Evolutionary conservation across 1,139 yeast species (phyloP), one percentile per base, ranked within the genome.

Genomic region (Magnusiomyces paraingens): DNA sequence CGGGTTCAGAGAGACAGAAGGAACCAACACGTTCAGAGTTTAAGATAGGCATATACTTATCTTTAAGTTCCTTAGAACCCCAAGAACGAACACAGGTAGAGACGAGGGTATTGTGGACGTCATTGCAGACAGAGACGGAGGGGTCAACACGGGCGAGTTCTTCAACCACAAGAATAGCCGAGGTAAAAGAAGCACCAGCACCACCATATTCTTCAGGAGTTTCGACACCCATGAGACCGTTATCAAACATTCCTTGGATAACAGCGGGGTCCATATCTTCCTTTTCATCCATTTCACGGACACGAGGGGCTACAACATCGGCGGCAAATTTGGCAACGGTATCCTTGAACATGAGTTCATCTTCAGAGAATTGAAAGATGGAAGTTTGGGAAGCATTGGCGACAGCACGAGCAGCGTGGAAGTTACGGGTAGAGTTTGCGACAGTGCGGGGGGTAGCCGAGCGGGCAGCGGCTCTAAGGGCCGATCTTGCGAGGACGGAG

Each of bases 61-160:
- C 69, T 61, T 71, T 66, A 54, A 74, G 58, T 29, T 61, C 64
- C 47, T 70, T 64, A 18, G 72, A 62, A 2, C 76, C 77, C 63
- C 67, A 72, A 32, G 66, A 66, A 52, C 77, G 67, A 41, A 73
- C 62, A 50, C 73, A 65, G 17, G 77, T 74, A 62, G 70, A 72
- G 50, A 73, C 77, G 32, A 73, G 66, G 6, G 77, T 73, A 62
- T 73, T 73, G 63, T 73, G 77, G 32, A 73, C 77, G 57, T 73
- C 77, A 59, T 74, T 74, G 63, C 73, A 55, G 14, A 73, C 77
- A 11, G 74, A 64, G 5, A 74, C 75, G 5, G 73, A 66, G 3
- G 77, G 75, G 52, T 73, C 77, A 41, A 71, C 74, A 60, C 71
- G 71, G 55, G 77, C 76, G 36, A 73, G 67, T 60, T 73, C 77